phyloP scores from a whole-genome alignment of 805 yeast species.

The Pichia nakasei region DNA sequence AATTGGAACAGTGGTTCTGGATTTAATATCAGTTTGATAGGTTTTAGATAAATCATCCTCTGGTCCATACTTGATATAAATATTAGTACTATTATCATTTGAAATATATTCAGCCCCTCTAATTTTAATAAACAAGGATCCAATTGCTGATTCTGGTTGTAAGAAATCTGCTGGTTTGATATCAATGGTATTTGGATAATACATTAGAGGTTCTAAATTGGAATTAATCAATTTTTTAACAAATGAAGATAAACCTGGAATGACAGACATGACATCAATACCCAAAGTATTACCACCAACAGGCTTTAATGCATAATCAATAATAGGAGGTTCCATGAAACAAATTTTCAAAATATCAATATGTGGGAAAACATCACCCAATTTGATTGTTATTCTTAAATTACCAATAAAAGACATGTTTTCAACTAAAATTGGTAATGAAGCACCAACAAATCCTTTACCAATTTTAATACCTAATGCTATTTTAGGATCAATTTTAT shows the following conservation, averaged over 20 bases:
- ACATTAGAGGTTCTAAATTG: conserved; percentile 65
- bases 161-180: conserved; percentile 65
- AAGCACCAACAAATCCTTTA: conserved; percentile 69
- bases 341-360: conserved; percentile 63
- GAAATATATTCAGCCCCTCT: conserved; percentile 44
- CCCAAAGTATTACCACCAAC: conserved; percentile 89
- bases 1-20: conserved; percentile 45
- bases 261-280: conserved; percentile 71
- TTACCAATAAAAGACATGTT: conserved; percentile 70
- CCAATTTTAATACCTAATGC: conserved; percentile 76
- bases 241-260: conserved; percentile 70
- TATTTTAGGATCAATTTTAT: conserved; percentile 70
- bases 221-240: conserved; percentile 64
- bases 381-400: conserved; percentile 52
- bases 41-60: conserved; percentile 27
- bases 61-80: conserved; percentile 29
- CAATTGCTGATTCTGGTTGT: conserved; percentile 61
- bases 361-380: conserved; percentile 67
- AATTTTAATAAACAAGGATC: conserved; percentile 57
- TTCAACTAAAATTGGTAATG: conserved; percentile 70
- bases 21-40: conserved; percentile 46
- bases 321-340: conserved; percentile 68
- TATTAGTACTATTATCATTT: conserved; percentile 36
- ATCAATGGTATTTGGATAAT: conserved; percentile 75
- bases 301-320: conserved; percentile 75